Conservation (phyloP, 805 yeast genomes). For the Yamadazyma akitaensis region DNA sequence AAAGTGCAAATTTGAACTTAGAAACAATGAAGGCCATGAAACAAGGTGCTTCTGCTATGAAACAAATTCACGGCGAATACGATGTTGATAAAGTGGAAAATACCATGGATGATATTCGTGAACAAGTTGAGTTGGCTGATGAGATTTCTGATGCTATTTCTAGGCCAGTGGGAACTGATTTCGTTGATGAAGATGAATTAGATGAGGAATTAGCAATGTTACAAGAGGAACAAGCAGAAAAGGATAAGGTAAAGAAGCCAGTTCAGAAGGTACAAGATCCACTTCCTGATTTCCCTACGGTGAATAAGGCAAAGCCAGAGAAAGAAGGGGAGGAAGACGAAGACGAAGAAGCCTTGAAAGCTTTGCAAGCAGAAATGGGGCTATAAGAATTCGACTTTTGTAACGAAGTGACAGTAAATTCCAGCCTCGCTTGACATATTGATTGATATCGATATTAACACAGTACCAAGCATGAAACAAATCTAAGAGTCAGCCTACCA, state of each 20-base stretch:
- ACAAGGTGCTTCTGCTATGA: slow-evolving; percentile 96
- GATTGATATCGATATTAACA: too few relatives aligned
- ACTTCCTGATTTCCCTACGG: slow-evolving; percentile 46
- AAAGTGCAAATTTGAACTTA: slow-evolving; percentile 90
- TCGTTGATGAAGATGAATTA: slow-evolving; percentile 85
- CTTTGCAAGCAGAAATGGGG: slow-evolving; percentile 85
- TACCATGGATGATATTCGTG: slow-evolving; percentile 97
- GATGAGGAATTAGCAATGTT: slow-evolving; percentile 89
- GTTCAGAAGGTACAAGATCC: slow-evolving; percentile 14
- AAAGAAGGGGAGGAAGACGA: slow-evolving; percentile 50
- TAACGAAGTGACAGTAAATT: too few relatives aligned
- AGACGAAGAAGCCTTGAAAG: slow-evolving; percentile 78
- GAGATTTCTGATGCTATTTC: slow-evolving; percentile 96
- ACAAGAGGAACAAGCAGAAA: slow-evolving; percentile 71
- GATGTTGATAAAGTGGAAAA: slow-evolving; percentile 95
- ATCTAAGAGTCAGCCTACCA: too few relatives aligned
- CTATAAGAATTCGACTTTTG: slow-evolving; percentile 32
- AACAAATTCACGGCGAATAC: slow-evolving; percentile 90
- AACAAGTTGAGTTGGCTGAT: slow-evolving; percentile 91
- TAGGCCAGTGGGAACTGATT: slow-evolving; percentile 84
- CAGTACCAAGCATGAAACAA: too few relatives aligned
- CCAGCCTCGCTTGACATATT: too few relatives aligned
- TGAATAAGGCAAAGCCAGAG: slow-evolving; percentile 40
- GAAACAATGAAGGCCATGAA: slow-evolving; percentile 99
- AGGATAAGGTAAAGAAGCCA: slow-evolving; percentile 5